Base-by-base conservation (phyloP, 2,329 filamentous ascomycete genomes). In the Incumbomyces delicatus region DNA sequence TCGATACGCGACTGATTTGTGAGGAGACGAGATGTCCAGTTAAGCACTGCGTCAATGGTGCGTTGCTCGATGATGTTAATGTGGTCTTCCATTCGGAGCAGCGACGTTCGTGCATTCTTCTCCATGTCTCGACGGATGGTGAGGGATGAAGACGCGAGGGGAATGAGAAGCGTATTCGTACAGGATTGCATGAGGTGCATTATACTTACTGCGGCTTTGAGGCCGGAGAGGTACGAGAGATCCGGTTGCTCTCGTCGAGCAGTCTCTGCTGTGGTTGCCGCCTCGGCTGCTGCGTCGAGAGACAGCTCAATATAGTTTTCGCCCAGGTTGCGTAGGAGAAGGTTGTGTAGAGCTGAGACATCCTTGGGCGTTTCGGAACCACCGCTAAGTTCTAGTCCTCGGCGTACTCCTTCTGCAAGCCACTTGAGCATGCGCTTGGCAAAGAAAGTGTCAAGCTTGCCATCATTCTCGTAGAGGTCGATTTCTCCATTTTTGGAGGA, bases 401-500 rank as follows among this genome's bases (percentile, higher is more conserved):
- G 77, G 33, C 92, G 85, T 18, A 98, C 90, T 52, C 87, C 88
- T 70, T 98, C 92, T 2, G 92, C 92, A 34, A 98, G 72, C 92
- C 92, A 98, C 62, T 87, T 94, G 50, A 98, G 76, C 89, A 98
- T 98, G 48, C 92, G 79, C 68, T 96, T 96, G n/a, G 89, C 87
- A 62, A 85, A 88, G n/a, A 80, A 73, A 3, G 94, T 73, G 55
- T 82, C 90, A 20, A 96, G 71, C 47, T 80, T 74, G 30, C 92
- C 92, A 59, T 98, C 90, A 60, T 90, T 81, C 50, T 96, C 92
- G 0, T 83, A 82, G 29, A 96, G 85, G 61, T 94, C 89, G 48
- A 94, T 87, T 44, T 95, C 89, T 22, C 30, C 12, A 22, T 29
- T 11, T 17, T 45, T 45, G 20, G 33, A 29, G 14, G 42, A 38